A percentile compares a stretch with the other conserved stretches of the same genome.
These are phyloP conservation scores for Pythium myriotylum DNA, from an alignment of 352 stramenopile species.

Conservation along the genomic window DNA sequence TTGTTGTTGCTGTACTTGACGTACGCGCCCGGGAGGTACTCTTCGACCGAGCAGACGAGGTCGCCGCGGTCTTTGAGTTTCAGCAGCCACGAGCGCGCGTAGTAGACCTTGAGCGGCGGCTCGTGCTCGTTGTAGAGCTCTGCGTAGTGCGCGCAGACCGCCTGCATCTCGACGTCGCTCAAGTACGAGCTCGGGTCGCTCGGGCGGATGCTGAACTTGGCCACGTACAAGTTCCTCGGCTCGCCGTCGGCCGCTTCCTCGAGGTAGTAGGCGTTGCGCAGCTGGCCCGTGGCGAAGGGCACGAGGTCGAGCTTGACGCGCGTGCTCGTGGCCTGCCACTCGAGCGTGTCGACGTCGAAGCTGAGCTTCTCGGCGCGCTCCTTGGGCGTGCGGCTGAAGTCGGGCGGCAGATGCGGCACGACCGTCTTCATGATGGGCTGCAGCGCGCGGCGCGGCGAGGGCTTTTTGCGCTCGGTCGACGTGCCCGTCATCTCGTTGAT, in stretches of 20 bases:
- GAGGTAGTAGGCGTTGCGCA: constrained; percentile 83
- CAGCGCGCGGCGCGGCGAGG: constrained; percentile 39
- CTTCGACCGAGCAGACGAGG: constrained; percentile 75
- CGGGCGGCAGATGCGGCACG: constrained; percentile 69
- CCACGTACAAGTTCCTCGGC: constrained; percentile 50
- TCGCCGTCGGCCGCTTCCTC: constrained; percentile 41
- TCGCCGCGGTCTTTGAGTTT: constrained; percentile 69
- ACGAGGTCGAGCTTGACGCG: constrained; percentile 76
- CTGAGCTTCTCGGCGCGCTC: constrained; percentile 82
- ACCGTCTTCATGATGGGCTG: constrained; percentile 84
- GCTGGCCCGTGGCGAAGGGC: constrained; percentile 78
- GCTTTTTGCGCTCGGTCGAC: constrained; percentile 63
- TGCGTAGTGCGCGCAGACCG: constrained; percentile 85
- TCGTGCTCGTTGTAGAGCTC: constrained; percentile 87
- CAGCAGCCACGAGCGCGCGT: constrained; percentile 77
- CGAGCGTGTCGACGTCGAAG: constrained; percentile 82
- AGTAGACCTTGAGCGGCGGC: constrained; percentile 80
- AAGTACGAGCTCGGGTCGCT: constrained; percentile 76
- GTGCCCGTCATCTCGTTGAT: constrained; percentile 89
- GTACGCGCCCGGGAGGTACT: constrained; percentile 78
- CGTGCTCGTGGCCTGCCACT: constrained; percentile 70
- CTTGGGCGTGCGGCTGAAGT: constrained; percentile 57
- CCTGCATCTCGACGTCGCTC: constrained; percentile 90
- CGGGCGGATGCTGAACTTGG: constrained; percentile 72
- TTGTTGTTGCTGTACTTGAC: constrained; percentile 91